Percentiles rank a stretch among this genome's conserved stretches.
Conservation (phyloP, 129 eudicot species). For the Logfia minima region DNA sequence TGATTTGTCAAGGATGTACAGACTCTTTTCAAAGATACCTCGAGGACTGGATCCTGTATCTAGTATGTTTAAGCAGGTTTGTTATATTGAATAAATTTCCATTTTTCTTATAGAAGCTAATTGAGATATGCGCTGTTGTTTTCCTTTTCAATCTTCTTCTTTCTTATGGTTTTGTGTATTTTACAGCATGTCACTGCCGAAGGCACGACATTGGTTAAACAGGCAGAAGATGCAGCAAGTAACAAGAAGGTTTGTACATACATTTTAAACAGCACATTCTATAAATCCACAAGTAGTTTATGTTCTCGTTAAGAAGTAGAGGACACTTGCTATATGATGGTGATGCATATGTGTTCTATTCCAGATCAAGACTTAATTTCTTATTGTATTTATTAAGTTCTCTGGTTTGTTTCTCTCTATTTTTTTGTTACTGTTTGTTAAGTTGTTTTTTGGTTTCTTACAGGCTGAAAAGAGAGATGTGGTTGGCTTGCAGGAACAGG, state of each 20-base stretch:
- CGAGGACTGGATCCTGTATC: slow-evolving; percentile 85
- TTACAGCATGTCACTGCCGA: slow-evolving; percentile 92
- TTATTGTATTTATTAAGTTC: neutral
- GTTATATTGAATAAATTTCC: slow-evolving; percentile 19
- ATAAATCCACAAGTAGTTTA: neutral
- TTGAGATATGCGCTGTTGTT: neutral
- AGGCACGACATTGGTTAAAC: slow-evolving; percentile 87
- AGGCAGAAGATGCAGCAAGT: slow-evolving; percentile 94
- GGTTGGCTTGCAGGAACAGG: slow-evolving; percentile 94
- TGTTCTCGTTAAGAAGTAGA: neutral
- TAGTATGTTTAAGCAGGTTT: slow-evolving; percentile 84
- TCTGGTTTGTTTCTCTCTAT: neutral
- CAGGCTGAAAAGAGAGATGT: slow-evolving; percentile 90
- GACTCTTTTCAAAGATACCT: slow-evolving; percentile 78
- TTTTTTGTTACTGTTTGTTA: slow-evolving; percentile 4
- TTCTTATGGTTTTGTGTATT: slow-evolving; percentile 24
- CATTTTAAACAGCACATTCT: neutral
- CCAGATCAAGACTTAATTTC: neutral
- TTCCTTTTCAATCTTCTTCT: slow-evolving; percentile 3
- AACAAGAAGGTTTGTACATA: slow-evolving; percentile 63
- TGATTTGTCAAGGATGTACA: slow-evolving; percentile 89
- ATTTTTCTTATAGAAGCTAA: neutral
- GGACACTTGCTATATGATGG: neutral
- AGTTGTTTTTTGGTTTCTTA: slow-evolving; percentile 4
- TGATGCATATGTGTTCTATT: neutral